Evolutionary conservation across 1,139 yeast species (phyloP).

Genomic region (Candida labiduridarum): DNA sequence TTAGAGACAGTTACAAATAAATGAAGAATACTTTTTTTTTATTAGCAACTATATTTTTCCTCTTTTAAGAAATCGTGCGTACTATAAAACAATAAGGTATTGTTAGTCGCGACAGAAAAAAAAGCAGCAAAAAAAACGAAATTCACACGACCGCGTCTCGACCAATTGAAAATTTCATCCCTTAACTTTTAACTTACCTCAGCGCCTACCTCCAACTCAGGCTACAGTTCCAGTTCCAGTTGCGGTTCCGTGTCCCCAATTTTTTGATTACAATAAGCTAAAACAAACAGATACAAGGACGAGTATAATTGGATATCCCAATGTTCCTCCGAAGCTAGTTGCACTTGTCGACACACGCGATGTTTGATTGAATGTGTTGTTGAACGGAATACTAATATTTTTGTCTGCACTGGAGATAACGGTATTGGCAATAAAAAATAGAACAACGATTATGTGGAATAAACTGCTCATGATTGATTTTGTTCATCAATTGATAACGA

Average conservation of each 20-base stretch:
- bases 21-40: background rate
- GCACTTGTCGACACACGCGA: background rate
- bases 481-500: background rate
- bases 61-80: constrained; percentile 1
- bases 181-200: background rate
- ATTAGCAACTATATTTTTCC: background rate
- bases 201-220: background rate
- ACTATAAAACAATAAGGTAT: background rate
- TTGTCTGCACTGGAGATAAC: background rate
- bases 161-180: constrained; percentile 1
- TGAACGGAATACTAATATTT: background rate
- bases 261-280: background rate
- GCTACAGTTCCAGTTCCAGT: no score
- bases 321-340: background rate
- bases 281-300: background rate
- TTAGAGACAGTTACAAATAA: background rate
- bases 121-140: background rate
- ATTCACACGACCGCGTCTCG: background rate
- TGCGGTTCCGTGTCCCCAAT: no score
- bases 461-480: background rate
- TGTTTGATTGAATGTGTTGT: background rate
- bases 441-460: background rate
- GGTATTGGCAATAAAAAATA: background rate
- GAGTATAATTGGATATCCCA: background rate
- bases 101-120: background rate